Conservation (phyloP, 75 land plant genomes). For the Pinus albicaulis region DNA sequence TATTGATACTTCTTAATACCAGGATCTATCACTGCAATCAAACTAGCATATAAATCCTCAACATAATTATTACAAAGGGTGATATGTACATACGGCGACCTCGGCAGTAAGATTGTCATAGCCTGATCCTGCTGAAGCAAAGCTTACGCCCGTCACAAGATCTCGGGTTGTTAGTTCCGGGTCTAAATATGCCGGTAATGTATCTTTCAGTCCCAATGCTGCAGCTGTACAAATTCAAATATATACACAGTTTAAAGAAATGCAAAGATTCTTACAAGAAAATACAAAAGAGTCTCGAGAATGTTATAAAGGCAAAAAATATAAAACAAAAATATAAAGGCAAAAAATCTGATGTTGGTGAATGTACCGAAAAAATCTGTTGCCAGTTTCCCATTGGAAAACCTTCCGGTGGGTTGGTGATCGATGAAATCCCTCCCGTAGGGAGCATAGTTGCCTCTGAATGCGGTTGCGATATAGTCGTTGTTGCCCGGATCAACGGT, state of each 20-base stretch:
- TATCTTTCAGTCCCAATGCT: slow-evolving; percentile 34
- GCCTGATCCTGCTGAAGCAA: slow-evolving; percentile 66
- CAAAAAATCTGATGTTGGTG: neutral
- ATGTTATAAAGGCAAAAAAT: too few relatives aligned
- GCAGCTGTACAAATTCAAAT: slow-evolving; percentile 5
- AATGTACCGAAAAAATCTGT: slow-evolving; percentile 14
- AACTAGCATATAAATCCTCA: too few relatives aligned
- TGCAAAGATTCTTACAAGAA: too few relatives aligned
- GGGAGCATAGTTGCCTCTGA: slow-evolving; percentile 4
- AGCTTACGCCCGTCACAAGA: slow-evolving; percentile 50
- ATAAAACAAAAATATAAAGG: too few relatives aligned
- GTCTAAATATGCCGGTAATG: slow-evolving; percentile 51
- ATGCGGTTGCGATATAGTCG: neutral
- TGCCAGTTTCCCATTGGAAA: slow-evolving; percentile 15
- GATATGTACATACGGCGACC: too few relatives aligned
- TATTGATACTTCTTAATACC: too few relatives aligned
- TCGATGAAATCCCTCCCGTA: slow-evolving; percentile 16
- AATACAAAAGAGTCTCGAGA: too few relatives aligned
- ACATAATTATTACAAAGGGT: too few relatives aligned
- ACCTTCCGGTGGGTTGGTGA: slow-evolving; percentile 15
- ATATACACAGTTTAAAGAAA: too few relatives aligned
- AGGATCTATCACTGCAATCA: too few relatives aligned
- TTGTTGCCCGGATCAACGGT: slow-evolving; percentile 14
- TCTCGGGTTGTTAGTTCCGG: slow-evolving; percentile 28
- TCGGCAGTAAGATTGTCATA: slow-evolving; percentile 31